phyloP scores from a whole-genome alignment of 208 protist species.

The Leishmania lainsoni region DNA sequence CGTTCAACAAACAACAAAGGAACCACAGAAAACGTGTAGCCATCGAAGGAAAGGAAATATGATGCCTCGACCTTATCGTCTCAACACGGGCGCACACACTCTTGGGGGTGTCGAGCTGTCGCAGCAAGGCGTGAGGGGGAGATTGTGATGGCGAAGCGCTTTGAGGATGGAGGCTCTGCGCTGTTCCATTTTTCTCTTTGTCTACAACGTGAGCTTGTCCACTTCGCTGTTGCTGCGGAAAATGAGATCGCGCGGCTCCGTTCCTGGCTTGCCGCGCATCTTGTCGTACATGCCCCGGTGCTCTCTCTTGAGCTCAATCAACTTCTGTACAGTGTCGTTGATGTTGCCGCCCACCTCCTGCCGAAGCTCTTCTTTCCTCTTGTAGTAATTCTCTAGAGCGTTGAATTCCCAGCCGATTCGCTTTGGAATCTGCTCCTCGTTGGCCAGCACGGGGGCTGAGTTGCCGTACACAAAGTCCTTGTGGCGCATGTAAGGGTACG shows the following conservation, averaged over 20 bases:
- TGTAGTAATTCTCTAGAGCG: slow-evolving; percentile 57
- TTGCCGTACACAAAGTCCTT: slow-evolving; percentile 88
- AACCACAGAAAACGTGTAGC: background rate
- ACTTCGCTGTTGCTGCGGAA: slow-evolving; percentile 51
- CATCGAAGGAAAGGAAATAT: background rate
- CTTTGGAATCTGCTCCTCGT: slow-evolving; percentile 49
- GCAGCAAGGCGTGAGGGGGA: too few relatives aligned
- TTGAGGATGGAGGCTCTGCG: background rate
- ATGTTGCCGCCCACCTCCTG: slow-evolving; percentile 66
- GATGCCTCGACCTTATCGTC: background rate
- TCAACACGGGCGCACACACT: background rate
- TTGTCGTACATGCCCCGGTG: slow-evolving; percentile 39
- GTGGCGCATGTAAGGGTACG: slow-evolving; percentile 86
- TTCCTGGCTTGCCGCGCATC: slow-evolving; percentile 21
- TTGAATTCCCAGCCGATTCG: slow-evolving; percentile 61
- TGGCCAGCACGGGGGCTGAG: slow-evolving; percentile 33
- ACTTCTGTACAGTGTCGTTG: slow-evolving; percentile 67
- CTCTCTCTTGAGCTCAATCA: slow-evolving; percentile 56
- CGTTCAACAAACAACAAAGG: background rate
- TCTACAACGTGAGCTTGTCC: slow-evolving; percentile 41
- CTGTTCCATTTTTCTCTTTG: background rate
- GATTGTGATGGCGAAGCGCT: background rate
- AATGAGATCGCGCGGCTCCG: slow-evolving; percentile 61
- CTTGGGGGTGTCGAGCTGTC: too few relatives aligned
- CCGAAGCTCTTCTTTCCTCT: slow-evolving; percentile 73